Evolutionary conservation across 345 rosid species (phyloP), one percentile per base, ranked within the genome.

Genomic region (Mallotus nudiflorus): DNA sequence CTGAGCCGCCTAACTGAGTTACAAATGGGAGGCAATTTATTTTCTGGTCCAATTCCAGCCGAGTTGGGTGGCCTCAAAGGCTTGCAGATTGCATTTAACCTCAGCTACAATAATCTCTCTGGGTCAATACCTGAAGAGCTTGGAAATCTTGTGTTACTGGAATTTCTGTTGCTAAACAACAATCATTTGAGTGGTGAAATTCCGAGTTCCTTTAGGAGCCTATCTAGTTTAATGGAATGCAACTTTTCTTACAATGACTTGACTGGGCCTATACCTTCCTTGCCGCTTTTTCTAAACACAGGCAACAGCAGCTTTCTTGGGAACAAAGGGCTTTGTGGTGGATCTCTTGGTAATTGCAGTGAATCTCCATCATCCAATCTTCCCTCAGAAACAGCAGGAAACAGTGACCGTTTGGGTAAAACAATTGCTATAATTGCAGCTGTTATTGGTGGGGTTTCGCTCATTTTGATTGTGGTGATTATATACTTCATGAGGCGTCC

Each of bases 1-100:
- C 81, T 93, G 54, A 66, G 80, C 28, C 91, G 80, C 63, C 79
- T 93, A 65, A 89, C 93, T 1, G 96, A 86, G 73, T 68, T 93
- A 63, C 96, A 93, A 81, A 87, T 93, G 94, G 97, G 95, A 6
- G 98, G 90, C 35, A 93, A 93, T 78, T 75, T 65, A 54, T 88
- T 93, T 65, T 53, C 77, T 1, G 97, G 95, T 13, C 49, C 40
- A 20, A 87, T 91, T 53, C 97, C 98, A 3, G 74, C 77, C 19
- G 85, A 84, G 62, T 29, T 93, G 39, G 95, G 97, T 45, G 73
- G 67, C 5, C 88, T 93, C 54, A 79, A 85, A 22, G 76, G 96
- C 79, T 77, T 91, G 77, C 97, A 91, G 82, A 89, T 93, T 78
- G 89, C 90, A 49, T 66, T 93, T 80, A 93, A 93, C 80, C 89